Evolutionary conservation across 208 protist genomes (phyloP).

Genomic region (Trypanosoma scelopori): DNA sequence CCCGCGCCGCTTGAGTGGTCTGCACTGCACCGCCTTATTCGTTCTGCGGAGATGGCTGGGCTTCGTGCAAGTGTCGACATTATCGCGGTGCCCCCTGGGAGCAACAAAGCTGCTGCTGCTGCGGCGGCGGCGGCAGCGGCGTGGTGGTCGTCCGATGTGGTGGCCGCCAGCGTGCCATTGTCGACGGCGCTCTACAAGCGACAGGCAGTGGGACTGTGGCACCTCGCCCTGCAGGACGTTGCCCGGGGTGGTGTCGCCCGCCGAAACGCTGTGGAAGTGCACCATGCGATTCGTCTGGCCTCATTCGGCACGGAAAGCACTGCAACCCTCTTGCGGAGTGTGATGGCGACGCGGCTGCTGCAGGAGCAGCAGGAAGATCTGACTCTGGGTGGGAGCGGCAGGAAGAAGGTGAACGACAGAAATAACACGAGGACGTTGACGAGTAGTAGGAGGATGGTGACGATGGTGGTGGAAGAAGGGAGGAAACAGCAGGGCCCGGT

Average conservation of each 20-base stretch:
- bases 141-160: slow-evolving; percentile 35
- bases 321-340: slow-evolving; percentile 2
- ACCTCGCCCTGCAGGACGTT: slow-evolving; percentile 20
- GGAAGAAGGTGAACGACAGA: neutral
- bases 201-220: slow-evolving; percentile 27
- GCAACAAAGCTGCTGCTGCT: too few species aligned
- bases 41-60: slow-evolving; percentile 22
- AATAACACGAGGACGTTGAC: too few species aligned
- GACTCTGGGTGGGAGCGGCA: too few species aligned
- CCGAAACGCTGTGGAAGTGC: neutral
- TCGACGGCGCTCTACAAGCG: slow-evolving; percentile 30
- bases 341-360: neutral
- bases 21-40: slow-evolving; percentile 27
- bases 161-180: neutral
- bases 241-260: slow-evolving; percentile 1
- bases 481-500: neutral
- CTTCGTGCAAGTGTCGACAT: slow-evolving; percentile 25
- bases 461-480: too few species aligned
- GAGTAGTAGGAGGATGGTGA: neutral
- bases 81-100: slow-evolving; percentile 14
- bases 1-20: slow-evolving; percentile 19
- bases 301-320: slow-evolving; percentile 21
- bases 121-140: neutral
- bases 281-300: slow-evolving; percentile 21
- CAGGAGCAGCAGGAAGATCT: too few species aligned